phyloP scores from a whole-genome alignment of 1,139 yeast genomes.

The Pichia sp. region DNA sequence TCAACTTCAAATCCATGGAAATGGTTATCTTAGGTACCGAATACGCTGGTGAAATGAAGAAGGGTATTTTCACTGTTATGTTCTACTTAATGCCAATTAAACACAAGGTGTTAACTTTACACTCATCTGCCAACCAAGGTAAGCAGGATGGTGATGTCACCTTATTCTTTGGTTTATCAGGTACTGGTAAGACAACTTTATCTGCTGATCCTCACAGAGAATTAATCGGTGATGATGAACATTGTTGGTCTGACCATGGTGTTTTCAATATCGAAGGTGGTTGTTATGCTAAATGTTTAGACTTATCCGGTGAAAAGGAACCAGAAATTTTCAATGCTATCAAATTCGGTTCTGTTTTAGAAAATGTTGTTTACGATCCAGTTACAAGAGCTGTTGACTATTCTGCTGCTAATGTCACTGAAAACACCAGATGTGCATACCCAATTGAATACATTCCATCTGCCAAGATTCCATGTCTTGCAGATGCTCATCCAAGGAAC shows the following conservation, averaged over 20 bases:
- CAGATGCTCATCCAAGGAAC: conserved; percentile 86
- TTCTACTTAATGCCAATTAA: conserved; percentile 96
- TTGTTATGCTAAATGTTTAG: conserved; percentile 97
- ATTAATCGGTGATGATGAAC: conserved; percentile 98
- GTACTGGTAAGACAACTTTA: conserved; percentile 97
- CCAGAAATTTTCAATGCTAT: conserved; percentile 97
- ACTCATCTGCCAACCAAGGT: conserved; percentile 95
- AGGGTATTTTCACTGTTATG: conserved; percentile 98
- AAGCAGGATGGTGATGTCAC: conserved; percentile 64
- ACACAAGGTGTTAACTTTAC: conserved; percentile 86
- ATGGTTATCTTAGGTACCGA: conserved; percentile 98
- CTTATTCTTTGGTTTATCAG: conserved; percentile 92
- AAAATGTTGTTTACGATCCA: conserved; percentile 86
- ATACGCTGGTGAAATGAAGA: conserved; percentile 99
- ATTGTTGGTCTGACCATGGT: conserved; percentile 98
- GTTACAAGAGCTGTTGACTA: conserved; percentile 78
- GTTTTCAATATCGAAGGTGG: conserved; percentile 99
- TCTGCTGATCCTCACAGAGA: conserved; percentile 94
- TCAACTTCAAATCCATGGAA: conserved; percentile 96
- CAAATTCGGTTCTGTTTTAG: conserved; percentile 88
- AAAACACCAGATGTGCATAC: conserved; percentile 97
- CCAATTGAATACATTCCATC: conserved; percentile 97
- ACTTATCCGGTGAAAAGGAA: conserved; percentile 84
- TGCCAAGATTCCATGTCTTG: conserved; percentile 91
- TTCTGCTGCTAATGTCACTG: conserved; percentile 75